These are phyloP conservation scores for Priceomyces fermenticarens DNA, from an alignment of 805 yeast genomes.

Conservation along the genomic window DNA sequence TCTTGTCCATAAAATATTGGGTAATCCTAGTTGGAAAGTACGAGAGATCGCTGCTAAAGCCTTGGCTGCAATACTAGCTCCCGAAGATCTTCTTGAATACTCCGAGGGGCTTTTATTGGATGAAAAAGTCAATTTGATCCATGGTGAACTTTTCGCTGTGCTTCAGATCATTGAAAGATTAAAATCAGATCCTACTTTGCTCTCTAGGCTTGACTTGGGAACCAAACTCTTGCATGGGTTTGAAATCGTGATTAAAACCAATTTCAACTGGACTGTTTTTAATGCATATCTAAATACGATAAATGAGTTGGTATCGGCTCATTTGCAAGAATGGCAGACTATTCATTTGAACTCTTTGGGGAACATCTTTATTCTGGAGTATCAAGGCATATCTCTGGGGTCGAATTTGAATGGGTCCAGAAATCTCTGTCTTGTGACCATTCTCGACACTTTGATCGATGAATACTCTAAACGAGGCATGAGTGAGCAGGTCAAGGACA, in stretches of 20 bases:
- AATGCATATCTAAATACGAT: constrained; percentile 27
- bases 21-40: constrained; percentile 69
- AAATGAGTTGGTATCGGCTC: constrained; percentile 8
- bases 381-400: constrained; percentile 6
- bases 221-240: too few species aligned
- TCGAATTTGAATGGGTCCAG: constrained; percentile 46
- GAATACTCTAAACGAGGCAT: constrained; percentile 11
- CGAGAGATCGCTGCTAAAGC: constrained; percentile 84
- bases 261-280: constrained; percentile 23
- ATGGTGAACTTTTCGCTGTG: constrained; percentile 56
- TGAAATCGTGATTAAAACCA: constrained; percentile 11
- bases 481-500: constrained; percentile 15
- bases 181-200: background rate
- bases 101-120: constrained; percentile 17
- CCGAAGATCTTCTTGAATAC: constrained; percentile 9
- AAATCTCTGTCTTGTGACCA: constrained; percentile 41
- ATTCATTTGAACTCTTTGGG: constrained; percentile 21
- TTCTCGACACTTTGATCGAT: constrained; percentile 26
- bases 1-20: constrained; percentile 46
- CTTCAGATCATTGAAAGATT: constrained; percentile 14
- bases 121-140: constrained; percentile 23
- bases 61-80: constrained; percentile 46
- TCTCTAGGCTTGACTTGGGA: background rate
- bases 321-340: constrained; percentile 2
- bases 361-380: constrained; percentile 32